These are phyloP conservation scores for Hymenoscyphus occultus DNA, from an alignment of 2,329 filamentous ascomycete genomes.

Conservation along the genomic window DNA sequence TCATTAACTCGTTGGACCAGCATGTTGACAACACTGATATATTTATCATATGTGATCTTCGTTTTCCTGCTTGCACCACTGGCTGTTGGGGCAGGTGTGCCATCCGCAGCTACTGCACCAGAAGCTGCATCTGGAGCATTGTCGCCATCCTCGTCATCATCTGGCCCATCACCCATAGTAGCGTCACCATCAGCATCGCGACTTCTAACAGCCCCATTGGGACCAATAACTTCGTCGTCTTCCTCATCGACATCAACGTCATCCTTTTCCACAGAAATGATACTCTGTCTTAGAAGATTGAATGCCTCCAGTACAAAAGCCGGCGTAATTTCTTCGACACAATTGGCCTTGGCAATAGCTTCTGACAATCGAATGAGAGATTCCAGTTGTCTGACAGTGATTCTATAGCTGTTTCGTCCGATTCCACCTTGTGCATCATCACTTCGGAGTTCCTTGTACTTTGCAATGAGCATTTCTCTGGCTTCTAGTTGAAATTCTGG, in stretches of 20 bases:
- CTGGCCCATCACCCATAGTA: slow-evolving; percentile 48
- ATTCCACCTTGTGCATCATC: slow-evolving; percentile 94
- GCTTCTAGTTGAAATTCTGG: slow-evolving; percentile 89
- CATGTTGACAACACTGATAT: slow-evolving; percentile 83
- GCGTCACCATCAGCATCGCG: slow-evolving; percentile 48
- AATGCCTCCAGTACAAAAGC: slow-evolving; percentile 90
- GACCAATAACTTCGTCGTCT: slow-evolving; percentile 53
- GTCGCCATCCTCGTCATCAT: slow-evolving; percentile 46
- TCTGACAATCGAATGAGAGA: slow-evolving; percentile 93
- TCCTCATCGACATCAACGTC: slow-evolving; percentile 91
- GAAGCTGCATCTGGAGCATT: slow-evolving; percentile 34
- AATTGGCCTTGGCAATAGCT: slow-evolving; percentile 98
- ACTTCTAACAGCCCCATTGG: slow-evolving; percentile 44
- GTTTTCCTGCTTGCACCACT: slow-evolving; percentile 52
- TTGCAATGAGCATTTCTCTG: slow-evolving; percentile 78
- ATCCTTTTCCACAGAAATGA: slow-evolving; percentile 97
- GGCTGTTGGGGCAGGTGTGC: slow-evolving; percentile 28
- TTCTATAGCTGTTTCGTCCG: slow-evolving; percentile 92
- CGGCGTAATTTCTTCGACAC: slow-evolving; percentile 82
- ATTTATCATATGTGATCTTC: slow-evolving; percentile 94
- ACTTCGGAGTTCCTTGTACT: slow-evolving; percentile 91
- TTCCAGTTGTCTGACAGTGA: slow-evolving; percentile 94
- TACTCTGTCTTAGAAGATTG: slow-evolving; percentile 86
- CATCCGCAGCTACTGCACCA: slow-evolving; percentile 21
- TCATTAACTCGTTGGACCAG: slow-evolving; percentile 80